These are phyloP conservation scores for Clarkia xantiana DNA, from an alignment of 345 rosid species.

Conservation along the genomic window DNA sequence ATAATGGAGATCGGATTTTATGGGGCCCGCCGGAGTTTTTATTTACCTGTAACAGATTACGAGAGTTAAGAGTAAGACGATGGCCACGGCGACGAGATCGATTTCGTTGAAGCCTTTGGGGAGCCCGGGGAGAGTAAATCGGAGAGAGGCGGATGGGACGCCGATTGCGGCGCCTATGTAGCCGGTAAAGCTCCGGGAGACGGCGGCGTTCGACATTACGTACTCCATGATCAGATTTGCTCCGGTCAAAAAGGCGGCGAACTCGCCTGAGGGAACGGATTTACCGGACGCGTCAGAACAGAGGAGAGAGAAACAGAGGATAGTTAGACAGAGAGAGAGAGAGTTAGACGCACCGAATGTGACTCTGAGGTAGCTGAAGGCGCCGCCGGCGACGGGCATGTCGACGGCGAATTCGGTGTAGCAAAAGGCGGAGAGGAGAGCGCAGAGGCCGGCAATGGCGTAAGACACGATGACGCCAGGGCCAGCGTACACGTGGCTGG, in stretches of 20 bases:
- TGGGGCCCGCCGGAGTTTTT: too few relatives aligned
- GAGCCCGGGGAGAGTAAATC: constrained; percentile 31
- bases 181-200: constrained; percentile 75
- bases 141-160: constrained; percentile 53
- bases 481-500: constrained; percentile 19
- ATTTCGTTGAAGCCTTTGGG: constrained; percentile 43
- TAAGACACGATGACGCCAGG: constrained; percentile 36
- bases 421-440: constrained; percentile 37
- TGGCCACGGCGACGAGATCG: constrained; percentile 60
- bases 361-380: background rate
- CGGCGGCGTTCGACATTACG: constrained; percentile 58
- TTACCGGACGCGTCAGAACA: constrained; percentile 7
- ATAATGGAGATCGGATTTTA: too few relatives aligned
- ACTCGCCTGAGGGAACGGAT: constrained; percentile 64
- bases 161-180: constrained; percentile 75
- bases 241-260: constrained; percentile 75
- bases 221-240: constrained; percentile 77
- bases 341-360: background rate
- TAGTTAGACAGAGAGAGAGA: background rate
- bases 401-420: constrained; percentile 43
- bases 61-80: constrained; percentile 27
- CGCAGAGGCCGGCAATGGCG: constrained; percentile 27
- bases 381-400: constrained; percentile 25
- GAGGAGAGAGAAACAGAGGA: background rate
- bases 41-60: background rate